A percentile compares a stretch with the other conserved stretches of the same genome.
Conservation (phyloP, 208 protist genomes). For the Acanthamoeba divionensis region DNA sequence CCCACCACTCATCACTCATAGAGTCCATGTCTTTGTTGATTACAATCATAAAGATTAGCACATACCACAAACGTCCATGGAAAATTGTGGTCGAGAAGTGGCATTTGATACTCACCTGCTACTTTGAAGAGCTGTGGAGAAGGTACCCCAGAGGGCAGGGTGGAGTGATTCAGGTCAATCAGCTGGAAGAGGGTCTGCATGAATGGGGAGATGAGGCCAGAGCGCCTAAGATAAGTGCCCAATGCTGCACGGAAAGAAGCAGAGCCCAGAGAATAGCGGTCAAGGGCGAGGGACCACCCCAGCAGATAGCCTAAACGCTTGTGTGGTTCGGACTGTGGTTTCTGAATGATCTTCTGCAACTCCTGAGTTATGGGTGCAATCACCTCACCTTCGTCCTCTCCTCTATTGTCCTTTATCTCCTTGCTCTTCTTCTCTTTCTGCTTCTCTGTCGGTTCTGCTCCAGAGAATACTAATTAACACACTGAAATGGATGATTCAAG, state of each 20-base stretch:
- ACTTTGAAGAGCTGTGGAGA: slow-evolving; percentile 11
- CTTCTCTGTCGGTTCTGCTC: no score
- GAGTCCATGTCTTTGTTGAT: slow-evolving; percentile 1
- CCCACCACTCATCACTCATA: slow-evolving; percentile 29
- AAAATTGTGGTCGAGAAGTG: no score
- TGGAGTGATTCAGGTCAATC: slow-evolving; percentile 24
- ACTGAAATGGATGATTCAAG: no score
- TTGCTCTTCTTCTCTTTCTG: background rate
- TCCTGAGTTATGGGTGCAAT: background rate
- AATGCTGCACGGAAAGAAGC: background rate
- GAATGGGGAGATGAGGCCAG: background rate
- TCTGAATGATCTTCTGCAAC: slow-evolving; percentile 4
- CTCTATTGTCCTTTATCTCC: background rate
- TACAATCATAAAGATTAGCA: background rate
- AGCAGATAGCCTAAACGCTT: slow-evolving; percentile 31
- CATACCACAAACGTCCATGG: background rate
- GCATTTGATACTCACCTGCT: no score
- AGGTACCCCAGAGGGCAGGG: background rate
- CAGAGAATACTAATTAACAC: no score
- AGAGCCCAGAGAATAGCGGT: slow-evolving; percentile 17
- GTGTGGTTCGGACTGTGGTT: background rate
- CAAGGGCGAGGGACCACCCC: slow-evolving; percentile 45
- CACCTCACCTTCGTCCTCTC: background rate
- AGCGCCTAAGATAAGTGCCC: slow-evolving; percentile 13
- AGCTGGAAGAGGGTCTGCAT: slow-evolving; percentile 29